Evolutionary conservation across 2,329 filamentous ascomycete genomes (phyloP).

Genomic region (Zelopaecilomyces penicillatus): DNA sequence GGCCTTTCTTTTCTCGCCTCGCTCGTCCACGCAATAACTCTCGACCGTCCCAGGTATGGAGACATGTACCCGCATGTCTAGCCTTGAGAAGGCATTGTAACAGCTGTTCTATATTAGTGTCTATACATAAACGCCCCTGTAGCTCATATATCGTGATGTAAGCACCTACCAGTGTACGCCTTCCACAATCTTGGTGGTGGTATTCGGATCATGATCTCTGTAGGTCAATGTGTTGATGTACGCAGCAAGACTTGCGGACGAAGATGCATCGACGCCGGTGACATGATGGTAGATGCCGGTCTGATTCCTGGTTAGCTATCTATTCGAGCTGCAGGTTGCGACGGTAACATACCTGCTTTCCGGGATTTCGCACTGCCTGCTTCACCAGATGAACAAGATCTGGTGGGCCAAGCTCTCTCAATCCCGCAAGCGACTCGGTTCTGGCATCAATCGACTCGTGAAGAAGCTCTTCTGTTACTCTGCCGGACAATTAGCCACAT

Average conservation of each 20-base stretch:
- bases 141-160: neutral
- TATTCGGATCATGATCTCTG: slow-evolving; percentile 67
- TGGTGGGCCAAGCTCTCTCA: slow-evolving; percentile 90
- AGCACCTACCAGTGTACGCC: slow-evolving; percentile 77
- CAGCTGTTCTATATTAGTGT: slow-evolving; percentile 42
- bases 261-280: slow-evolving; percentile 92
- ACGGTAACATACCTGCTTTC: slow-evolving; percentile 40
- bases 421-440: slow-evolving; percentile 74
- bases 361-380: slow-evolving; percentile 48
- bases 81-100: slow-evolving; percentile 97
- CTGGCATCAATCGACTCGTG: slow-evolving; percentile 88
- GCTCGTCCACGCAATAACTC: slow-evolving; percentile 94
- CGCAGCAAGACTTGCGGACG: slow-evolving; percentile 89
- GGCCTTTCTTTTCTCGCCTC: slow-evolving; percentile 86
- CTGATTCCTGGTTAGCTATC: slow-evolving; percentile 34
- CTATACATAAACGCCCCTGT: too few species aligned
- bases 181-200: slow-evolving; percentile 75
- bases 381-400: slow-evolving; percentile 95
- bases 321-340: slow-evolving; percentile 1
- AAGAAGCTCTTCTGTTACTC: slow-evolving; percentile 87
- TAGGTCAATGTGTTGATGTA: slow-evolving; percentile 98
- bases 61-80: slow-evolving; percentile 98
- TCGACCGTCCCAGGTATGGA: slow-evolving; percentile 95
- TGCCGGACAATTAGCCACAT: slow-evolving; percentile 30
- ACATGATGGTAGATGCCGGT: slow-evolving; percentile 96